phyloP scores from a whole-genome alignment of 2,329 filamentous ascomycete species.

The Fusarium sp. region DNA sequence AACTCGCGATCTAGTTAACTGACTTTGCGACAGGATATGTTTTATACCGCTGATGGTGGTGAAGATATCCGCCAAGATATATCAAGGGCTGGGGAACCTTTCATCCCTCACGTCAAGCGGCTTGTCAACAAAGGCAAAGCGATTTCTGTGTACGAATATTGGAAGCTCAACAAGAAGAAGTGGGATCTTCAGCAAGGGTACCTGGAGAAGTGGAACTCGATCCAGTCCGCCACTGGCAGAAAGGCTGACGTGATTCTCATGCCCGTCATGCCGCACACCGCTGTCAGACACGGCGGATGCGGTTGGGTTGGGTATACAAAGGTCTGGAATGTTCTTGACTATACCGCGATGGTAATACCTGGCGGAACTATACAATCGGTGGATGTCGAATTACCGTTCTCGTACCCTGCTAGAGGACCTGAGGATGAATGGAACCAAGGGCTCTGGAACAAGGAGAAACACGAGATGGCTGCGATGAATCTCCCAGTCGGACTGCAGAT shows the following conservation, averaged over 20 bases:
- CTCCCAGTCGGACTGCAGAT: not conserved
- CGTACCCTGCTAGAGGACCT: not conserved
- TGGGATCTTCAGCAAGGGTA: not conserved
- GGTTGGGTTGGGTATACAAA: constrained; percentile 3
- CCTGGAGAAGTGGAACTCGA: not conserved
- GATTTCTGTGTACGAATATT: not conserved
- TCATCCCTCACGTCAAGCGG: not conserved
- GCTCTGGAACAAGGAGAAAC: not conserved
- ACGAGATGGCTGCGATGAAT: not conserved
- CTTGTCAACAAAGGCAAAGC: not conserved
- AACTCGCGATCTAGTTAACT: not conserved
- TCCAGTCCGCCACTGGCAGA: not conserved
- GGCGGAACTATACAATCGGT: not conserved
- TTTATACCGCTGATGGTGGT: not conserved
- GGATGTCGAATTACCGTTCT: not conserved
- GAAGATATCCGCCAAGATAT: not conserved
- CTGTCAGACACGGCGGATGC: not conserved
- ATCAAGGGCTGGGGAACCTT: not conserved
- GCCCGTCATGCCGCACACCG: not conserved
- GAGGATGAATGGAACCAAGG: not conserved
- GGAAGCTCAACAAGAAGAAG: not conserved
- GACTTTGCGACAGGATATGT: not conserved
- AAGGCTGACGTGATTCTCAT: not conserved
- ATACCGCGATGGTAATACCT: not conserved
- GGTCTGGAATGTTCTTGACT: not conserved